phyloP scores from a whole-genome alignment of 345 rosid species.

The Limnanthes douglasii region DNA sequence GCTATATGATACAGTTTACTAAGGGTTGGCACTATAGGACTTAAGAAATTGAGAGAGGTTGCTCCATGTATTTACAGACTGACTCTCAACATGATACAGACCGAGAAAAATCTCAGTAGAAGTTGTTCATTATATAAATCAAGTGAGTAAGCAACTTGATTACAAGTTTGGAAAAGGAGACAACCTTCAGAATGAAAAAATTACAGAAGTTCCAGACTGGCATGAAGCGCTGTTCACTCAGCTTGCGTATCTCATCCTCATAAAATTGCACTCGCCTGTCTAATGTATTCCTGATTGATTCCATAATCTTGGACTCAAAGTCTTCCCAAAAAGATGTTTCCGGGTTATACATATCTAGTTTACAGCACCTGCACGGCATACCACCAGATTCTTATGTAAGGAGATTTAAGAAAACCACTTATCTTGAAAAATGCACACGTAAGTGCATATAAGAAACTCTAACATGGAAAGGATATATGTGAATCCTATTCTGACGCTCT shows the following conservation, averaged over 20 bases:
- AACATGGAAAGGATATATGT: too few species aligned
- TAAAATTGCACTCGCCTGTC: constrained; percentile 84
- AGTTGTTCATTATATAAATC: too few species aligned
- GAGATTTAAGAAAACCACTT: not conserved
- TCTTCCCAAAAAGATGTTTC: constrained; percentile 90
- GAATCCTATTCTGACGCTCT: too few species aligned
- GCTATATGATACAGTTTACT: too few species aligned
- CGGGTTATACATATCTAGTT: constrained; percentile 69
- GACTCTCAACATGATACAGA: too few species aligned
- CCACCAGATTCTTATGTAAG: constrained; percentile 16
- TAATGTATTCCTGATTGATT: constrained; percentile 72
- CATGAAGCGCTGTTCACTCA: constrained; percentile 84
- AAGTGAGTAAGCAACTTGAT: constrained; percentile 3
- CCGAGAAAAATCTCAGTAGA: too few species aligned
- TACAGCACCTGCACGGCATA: constrained; percentile 65
- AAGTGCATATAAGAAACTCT: too few species aligned
- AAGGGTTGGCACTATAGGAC: too few species aligned
- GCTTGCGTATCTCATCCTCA: constrained; percentile 95
- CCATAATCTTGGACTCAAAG: constrained; percentile 68
- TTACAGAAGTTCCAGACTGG: constrained; percentile 97
- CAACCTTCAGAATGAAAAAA: constrained; percentile 91
- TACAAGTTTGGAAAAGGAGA: constrained; percentile 16
- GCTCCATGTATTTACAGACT: too few species aligned
- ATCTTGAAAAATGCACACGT: too few species aligned
- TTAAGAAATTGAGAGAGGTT: constrained; percentile 9